Conservation (phyloP, 164 flowering plant genomes). For the Cinnamomum micranthum region DNA sequence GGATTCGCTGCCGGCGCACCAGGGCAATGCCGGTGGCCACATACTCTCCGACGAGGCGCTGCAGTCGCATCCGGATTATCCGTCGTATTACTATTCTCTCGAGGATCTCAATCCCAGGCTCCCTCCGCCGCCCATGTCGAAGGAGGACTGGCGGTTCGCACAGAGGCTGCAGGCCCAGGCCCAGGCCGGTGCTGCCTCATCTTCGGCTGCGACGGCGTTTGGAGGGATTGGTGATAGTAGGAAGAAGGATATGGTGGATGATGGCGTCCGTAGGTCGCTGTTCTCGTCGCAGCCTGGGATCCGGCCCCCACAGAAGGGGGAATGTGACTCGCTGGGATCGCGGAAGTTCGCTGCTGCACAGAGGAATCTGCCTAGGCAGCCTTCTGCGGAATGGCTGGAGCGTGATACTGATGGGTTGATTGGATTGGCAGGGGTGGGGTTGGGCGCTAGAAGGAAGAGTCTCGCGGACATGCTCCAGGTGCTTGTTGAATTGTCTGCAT, state of each 20-base stretch:
- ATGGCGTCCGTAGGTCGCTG: slow-evolving; percentile 37
- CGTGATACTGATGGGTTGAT: slow-evolving; percentile 31
- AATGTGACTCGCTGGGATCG: slow-evolving; percentile 40
- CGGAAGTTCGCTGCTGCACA: slow-evolving; percentile 30
- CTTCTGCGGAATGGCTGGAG: slow-evolving; percentile 58
- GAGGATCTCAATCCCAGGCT: slow-evolving; percentile 72
- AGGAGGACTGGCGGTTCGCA: slow-evolving; percentile 83
- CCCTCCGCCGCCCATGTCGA: slow-evolving; percentile 73
- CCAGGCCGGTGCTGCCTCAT: slow-evolving; percentile 20
- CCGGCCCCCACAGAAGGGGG: slow-evolving; percentile 30
- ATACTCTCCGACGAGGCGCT: slow-evolving; percentile 61
- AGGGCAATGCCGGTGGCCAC: slow-evolving; percentile 10
- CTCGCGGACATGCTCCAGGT: slow-evolving; percentile 93
- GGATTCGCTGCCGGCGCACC: slow-evolving; percentile 55
- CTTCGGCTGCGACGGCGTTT: slow-evolving; percentile 13
- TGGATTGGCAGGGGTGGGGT: slow-evolving; percentile 40
- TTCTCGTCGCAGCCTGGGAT: slow-evolving; percentile 67
- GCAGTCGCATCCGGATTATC: slow-evolving; percentile 71
- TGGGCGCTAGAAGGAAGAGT: slow-evolving; percentile 71
- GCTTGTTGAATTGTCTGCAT: neutral
- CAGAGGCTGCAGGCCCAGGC: slow-evolving; percentile 69
- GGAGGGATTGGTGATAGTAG: slow-evolving; percentile 51
- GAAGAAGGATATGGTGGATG: slow-evolving; percentile 35
- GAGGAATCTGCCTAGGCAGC: slow-evolving; percentile 36
- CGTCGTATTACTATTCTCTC: slow-evolving; percentile 73